Evolutionary conservation across 1,284 basidiomycete species (phyloP).

Genomic region (Exobasidium cylindrosporum): DNA sequence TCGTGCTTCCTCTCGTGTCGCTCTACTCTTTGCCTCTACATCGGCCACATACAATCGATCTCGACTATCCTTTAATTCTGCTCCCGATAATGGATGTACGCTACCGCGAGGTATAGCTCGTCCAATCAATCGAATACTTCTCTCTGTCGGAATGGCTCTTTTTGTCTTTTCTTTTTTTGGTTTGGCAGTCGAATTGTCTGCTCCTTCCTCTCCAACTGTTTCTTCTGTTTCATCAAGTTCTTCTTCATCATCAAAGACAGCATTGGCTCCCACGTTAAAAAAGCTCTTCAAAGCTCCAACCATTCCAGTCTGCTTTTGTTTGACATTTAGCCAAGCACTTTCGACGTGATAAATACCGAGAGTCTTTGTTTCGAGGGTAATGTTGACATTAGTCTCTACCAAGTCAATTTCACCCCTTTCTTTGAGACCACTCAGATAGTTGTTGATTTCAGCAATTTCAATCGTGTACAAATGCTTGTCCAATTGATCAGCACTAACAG

Average conservation of each 20-base stretch:
- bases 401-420: slow-evolving; percentile 34
- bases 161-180: slow-evolving; percentile 8
- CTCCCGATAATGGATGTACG: slow-evolving; percentile 34
- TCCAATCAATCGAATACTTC: slow-evolving; percentile 22
- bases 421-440: slow-evolving; percentile 37
- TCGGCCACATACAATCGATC: slow-evolving; percentile 61
- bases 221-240: slow-evolving; percentile 16
- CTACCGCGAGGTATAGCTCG: slow-evolving; percentile 25
- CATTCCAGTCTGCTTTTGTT: slow-evolving; percentile 38
- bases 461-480: slow-evolving; percentile 29
- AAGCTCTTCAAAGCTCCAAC: slow-evolving; percentile 45
- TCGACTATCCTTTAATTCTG: slow-evolving; percentile 39
- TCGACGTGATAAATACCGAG: slow-evolving; percentile 41
- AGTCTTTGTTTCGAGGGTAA: slow-evolving; percentile 39
- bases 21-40: slow-evolving; percentile 71
- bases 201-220: slow-evolving; percentile 15
- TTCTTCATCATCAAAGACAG: slow-evolving; percentile 10
- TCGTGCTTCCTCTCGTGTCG: slow-evolving; percentile 78
- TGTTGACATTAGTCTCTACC: slow-evolving; percentile 46
- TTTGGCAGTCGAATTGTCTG: slow-evolving; percentile 5
- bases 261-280: slow-evolving; percentile 30
- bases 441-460: slow-evolving; percentile 38
- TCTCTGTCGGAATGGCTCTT: slow-evolving; percentile 13
- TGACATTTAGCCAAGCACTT: slow-evolving; percentile 38
- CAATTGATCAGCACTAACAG: slow-evolving; percentile 1